Base-by-base conservation (phyloP, 129 eudicot genomes). In the Silybum marianum region DNA sequence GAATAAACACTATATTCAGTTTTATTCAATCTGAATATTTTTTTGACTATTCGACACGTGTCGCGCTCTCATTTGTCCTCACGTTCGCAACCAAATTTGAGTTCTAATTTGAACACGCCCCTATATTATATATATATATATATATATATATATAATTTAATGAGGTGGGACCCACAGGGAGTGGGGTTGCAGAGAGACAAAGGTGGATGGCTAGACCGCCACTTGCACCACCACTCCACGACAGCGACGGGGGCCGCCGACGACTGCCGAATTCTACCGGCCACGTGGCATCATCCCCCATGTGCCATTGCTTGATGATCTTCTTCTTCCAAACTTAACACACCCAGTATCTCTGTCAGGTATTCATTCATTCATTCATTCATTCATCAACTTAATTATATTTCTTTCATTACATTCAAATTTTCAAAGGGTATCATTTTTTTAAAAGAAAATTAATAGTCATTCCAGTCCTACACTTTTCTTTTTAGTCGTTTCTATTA, bases 121-220 rank as follows among this genome's bases (percentile, higher is more conserved):
- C n/a, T n/a, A n/a, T n/a, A n/a, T n/a, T n/a, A n/a, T 28, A 28
- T 28, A 26, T 26, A 26, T 26, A 28, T 28, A 28, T 28, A 1
- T 28, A 28, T 28, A 28, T 1, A 28, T 28, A 1, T 28, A 28
- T 32, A 3, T 3, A 32, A 38, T 48, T 75, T 44, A 10, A 44
- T 63, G 80, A 69, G 79, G 38, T 71, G 58, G 87, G 86, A 62
- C 85, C 87, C 69, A 82, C 65, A 62, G 26, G 87, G 88, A 54
- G 74, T 77, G 86, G 86, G 78, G 65, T 54, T 74, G 76, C 39
- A 77, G 85, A 75, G 85, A 75, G 92, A 86, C 92, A 88, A 78
- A 46, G 84, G 81, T 83, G 75, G 80, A 83, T 87, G 90, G 93
- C 84, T 82, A 74, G 80, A 88, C 90, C 86, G 87, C 83, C 88